Conservation (phyloP, 345 rosid species). For the Euphorbia tirucalli region DNA sequence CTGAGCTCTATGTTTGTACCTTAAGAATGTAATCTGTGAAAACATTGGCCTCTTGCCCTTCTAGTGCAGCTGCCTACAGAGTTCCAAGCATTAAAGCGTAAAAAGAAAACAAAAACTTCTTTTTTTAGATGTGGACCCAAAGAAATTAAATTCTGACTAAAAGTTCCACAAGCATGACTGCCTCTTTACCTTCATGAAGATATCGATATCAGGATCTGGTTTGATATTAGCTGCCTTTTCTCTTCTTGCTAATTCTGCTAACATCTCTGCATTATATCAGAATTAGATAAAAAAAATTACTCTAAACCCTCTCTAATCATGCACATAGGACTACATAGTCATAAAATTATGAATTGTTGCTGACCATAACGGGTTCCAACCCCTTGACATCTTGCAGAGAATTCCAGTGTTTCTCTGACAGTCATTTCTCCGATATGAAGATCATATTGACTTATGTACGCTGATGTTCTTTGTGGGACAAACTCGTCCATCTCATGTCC, state of each 20-base stretch:
- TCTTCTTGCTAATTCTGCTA: slow-evolving; percentile 67
- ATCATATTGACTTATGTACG: slow-evolving; percentile 61
- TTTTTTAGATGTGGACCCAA: background rate
- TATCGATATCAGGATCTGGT: slow-evolving; percentile 84
- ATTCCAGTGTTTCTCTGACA: slow-evolving; percentile 60
- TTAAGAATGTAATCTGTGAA: slow-evolving; percentile 76
- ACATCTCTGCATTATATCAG: slow-evolving; percentile 54
- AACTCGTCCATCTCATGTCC: slow-evolving; percentile 67
- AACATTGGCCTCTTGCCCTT: slow-evolving; percentile 64
- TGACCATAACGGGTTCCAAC: slow-evolving; percentile 56
- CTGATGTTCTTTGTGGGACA: slow-evolving; percentile 60
- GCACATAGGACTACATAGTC: background rate
- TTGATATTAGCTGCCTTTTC: slow-evolving; percentile 80
- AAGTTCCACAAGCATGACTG: slow-evolving; percentile 29
- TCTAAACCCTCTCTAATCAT: background rate
- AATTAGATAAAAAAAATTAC: background rate
- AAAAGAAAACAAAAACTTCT: background rate
- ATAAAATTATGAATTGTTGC: slow-evolving; percentile 12
- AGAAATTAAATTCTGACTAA: slow-evolving; percentile 9
- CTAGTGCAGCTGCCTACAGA: slow-evolving; percentile 61
- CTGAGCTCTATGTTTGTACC: slow-evolving; percentile 31
- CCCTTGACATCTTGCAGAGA: slow-evolving; percentile 69
- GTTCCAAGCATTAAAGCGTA: slow-evolving; percentile 3
- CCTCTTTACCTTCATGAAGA: slow-evolving; percentile 67
- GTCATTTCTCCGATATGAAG: slow-evolving; percentile 62